Conservation (phyloP, 495 filamentous ascomycete genomes). For the Penicillium subrubescens region DNA sequence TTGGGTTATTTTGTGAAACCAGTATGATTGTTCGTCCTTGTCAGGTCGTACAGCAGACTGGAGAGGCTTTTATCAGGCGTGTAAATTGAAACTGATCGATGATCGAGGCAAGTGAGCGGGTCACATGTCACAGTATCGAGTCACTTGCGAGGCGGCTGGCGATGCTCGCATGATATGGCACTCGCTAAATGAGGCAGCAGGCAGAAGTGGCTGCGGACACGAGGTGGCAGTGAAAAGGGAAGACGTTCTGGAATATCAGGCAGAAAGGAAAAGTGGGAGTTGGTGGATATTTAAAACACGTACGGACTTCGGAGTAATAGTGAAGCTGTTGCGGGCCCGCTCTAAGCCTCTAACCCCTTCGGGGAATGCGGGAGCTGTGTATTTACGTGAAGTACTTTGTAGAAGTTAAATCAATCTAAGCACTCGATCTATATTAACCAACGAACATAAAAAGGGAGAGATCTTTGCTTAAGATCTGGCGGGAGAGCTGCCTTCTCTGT, state of each 20-base stretch:
- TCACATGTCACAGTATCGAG: slow-evolving; percentile 37
- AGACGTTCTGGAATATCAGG: background rate
- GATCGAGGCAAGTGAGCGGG: slow-evolving; percentile 33
- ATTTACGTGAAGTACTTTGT: slow-evolving; percentile 14
- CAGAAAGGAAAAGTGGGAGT: background rate
- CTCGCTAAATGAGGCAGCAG: background rate
- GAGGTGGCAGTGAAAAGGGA: background rate
- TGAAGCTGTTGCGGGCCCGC: slow-evolving; percentile 2
- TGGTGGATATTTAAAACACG: background rate
- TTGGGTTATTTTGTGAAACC: background rate
- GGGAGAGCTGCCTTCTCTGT: background rate
- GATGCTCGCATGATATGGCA: slow-evolving; percentile 15
- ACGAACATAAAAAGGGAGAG: slow-evolving; percentile 1
- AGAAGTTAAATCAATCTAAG: background rate
- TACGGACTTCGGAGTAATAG: no score
- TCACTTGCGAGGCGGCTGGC: slow-evolving; percentile 12
- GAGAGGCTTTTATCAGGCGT: slow-evolving; percentile 12
- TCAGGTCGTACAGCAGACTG: slow-evolving; percentile 3
- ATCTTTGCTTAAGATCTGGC: background rate
- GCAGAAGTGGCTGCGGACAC: slow-evolving; percentile 4
- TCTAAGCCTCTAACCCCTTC: slow-evolving; percentile 29
- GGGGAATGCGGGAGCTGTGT: slow-evolving; percentile 31
- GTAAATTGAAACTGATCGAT: slow-evolving; percentile 11
- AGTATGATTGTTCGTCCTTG: background rate
- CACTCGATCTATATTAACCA: background rate